Evolutionary conservation across 2,329 filamentous ascomycete species (phyloP).

Genomic region (Fusarium nelsonii): DNA sequence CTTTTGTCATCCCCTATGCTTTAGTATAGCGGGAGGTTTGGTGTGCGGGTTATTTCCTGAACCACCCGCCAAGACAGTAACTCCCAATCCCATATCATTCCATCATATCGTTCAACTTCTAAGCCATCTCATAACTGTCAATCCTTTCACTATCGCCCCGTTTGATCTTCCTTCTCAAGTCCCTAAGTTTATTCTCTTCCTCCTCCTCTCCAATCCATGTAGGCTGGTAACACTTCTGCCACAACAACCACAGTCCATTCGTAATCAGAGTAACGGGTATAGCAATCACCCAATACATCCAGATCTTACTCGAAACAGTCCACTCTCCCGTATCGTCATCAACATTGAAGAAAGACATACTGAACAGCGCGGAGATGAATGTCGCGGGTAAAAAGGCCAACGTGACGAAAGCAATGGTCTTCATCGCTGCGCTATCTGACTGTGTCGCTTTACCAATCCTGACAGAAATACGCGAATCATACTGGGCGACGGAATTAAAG

Average conservation of each 20-base stretch:
- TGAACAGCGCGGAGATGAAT: constrained; percentile 63
- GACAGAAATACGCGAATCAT: constrained; percentile 55
- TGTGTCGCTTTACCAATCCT: constrained; percentile 56
- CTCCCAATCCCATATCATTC: background rate
- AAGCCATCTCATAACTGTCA: background rate
- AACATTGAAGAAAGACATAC: constrained; percentile 59
- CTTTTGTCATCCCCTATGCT: too few relatives aligned
- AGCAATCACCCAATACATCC: constrained; percentile 54
- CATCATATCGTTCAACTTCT: background rate
- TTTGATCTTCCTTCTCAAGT: background rate
- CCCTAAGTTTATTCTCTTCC: background rate
- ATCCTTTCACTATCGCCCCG: background rate
- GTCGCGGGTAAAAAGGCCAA: constrained; percentile 64
- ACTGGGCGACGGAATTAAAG: constrained; percentile 59
- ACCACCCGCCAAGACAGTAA: too few relatives aligned
- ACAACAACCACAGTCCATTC: constrained; percentile 35
- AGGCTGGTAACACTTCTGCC: constrained; percentile 13
- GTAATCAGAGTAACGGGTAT: constrained; percentile 48
- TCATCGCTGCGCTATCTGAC: constrained; percentile 65
- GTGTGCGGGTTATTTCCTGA: too few relatives aligned
- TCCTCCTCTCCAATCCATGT: constrained; percentile 26
- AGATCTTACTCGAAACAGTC: constrained; percentile 51
- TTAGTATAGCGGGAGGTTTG: too few relatives aligned
- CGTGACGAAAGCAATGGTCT: constrained; percentile 62
- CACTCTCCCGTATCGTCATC: constrained; percentile 44